These are phyloP conservation scores for Crassisporium funariophilum DNA, from an alignment of 768 basidiomycete genomes.

Conservation along the genomic window DNA sequence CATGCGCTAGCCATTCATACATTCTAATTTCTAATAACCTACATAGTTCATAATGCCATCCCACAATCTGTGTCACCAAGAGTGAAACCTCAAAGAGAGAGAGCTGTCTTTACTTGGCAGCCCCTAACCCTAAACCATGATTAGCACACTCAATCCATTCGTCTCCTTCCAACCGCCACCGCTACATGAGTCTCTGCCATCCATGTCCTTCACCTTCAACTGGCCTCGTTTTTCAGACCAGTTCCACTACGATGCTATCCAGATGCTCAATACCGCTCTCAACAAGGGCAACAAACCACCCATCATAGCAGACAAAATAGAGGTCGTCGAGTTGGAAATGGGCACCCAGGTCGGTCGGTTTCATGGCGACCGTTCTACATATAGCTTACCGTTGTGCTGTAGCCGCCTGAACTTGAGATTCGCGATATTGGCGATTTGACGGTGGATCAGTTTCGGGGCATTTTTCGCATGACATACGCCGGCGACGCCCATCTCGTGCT, in stretches of 20 bases:
- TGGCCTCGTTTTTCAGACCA: conserved; percentile 97
- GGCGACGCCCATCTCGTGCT: conserved; percentile 93
- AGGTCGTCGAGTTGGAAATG: conserved; percentile 99
- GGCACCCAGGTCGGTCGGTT: conserved; percentile 80
- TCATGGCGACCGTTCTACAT: background rate
- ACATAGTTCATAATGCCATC: too few species aligned
- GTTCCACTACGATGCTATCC: conserved; percentile 94
- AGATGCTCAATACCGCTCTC: conserved; percentile 95
- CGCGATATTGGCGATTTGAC: conserved; percentile 98
- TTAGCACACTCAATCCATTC: too few species aligned
- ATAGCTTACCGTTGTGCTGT: conserved; percentile 5
- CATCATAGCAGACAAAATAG: conserved; percentile 95
- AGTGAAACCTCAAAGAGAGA: too few species aligned
- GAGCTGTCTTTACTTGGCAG: too few species aligned
- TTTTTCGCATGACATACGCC: conserved; percentile 91
- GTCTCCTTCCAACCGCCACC: too few species aligned
- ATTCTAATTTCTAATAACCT: too few species aligned
- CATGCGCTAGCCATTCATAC: too few species aligned
- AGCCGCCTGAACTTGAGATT: conserved; percentile 97
- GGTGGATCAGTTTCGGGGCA: conserved; percentile 93
- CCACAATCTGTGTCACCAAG: too few species aligned
- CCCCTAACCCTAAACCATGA: too few species aligned
- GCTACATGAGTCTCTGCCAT: too few species aligned
- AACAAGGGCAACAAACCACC: conserved; percentile 98
- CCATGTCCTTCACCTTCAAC: conserved; percentile 93